phyloP scores from a whole-genome alignment of 257 asterid species.

The Petunia secreta region DNA sequence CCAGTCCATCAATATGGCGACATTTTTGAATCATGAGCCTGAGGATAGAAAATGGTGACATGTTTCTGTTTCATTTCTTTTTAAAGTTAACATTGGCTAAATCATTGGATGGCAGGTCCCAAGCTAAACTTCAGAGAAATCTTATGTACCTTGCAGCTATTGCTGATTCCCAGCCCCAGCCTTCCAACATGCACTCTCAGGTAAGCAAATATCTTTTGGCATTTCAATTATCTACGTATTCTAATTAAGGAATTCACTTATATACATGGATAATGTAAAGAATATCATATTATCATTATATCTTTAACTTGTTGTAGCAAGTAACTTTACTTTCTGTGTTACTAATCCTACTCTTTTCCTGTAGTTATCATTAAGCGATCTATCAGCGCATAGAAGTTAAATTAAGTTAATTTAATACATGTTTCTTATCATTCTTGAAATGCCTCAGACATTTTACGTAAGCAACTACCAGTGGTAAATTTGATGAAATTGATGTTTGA shows the following conservation, averaged over 20 bases:
- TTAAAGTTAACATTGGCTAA: not conserved
- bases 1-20: not conserved
- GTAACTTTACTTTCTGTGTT: not conserved
- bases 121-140: slow-evolving; percentile 86
- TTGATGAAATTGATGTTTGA: not conserved
- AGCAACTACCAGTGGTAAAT: not conserved
- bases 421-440: not conserved
- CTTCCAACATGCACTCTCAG: slow-evolving; percentile 86
- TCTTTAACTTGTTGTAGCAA: not conserved
- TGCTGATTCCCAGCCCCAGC: slow-evolving; percentile 97
- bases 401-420: no score
- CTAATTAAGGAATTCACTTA: not conserved
- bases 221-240: not conserved
- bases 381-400: no score
- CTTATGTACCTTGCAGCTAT: slow-evolving; percentile 97
- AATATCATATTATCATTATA: not conserved
- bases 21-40: not conserved
- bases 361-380: not conserved
- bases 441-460: not conserved
- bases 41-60: not conserved
- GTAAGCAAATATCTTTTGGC: slow-evolving; percentile 31
- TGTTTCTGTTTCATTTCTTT: not conserved
- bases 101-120: slow-evolving; percentile 53
- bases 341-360: not conserved
- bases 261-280: not conserved